Evolutionary conservation across 1,284 basidiomycete species (phyloP), one percentile per base, ranked within the genome.

Genomic region (Boletellus deceptivus): DNA sequence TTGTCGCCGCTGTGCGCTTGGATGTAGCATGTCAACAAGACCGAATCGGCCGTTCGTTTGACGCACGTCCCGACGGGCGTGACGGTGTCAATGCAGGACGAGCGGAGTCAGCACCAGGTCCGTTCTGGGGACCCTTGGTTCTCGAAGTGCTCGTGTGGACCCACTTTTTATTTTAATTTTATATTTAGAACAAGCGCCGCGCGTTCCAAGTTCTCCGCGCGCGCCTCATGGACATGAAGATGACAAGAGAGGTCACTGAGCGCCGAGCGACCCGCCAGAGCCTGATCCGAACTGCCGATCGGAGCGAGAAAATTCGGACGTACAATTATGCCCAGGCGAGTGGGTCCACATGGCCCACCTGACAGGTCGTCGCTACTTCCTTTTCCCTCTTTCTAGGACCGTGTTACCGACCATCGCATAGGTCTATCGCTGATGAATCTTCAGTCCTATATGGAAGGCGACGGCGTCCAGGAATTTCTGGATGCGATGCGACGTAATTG

Each of bases 71-170:
- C 97, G 0, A 92, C 93, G 1, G 94, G 95, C 0, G 91, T 98
- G 50, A 89, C 87, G 0, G 97, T 99, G 9, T 95, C 93, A 4
- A 98, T 98, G 93, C 97, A 99, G 73, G 96, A 99, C 62, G 94
- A 95, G 56, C 83, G 97, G 9, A 93, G 89, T 63, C 96, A 99
- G 67, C 96, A 99, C 67, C 89, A 92, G 73, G 91, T 91, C 54
- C 3, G 39, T 17, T 29, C 29, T 31, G 29, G 10, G 29, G 10
- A 13, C 11, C 11, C 29, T 25, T 25, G 25, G 25, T 25, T 25
- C 13, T 31, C 22, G 22, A 22, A 5, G 22, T 22, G 22, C 5
- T 22, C 22, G 5, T 22, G 22, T 22, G 22, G 20, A 20, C 20
- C 20, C 20, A 20, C 20, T 27, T 27, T 29, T 29, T 29, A 2